Base-by-base conservation (phyloP, 176 grass and related monocot genomes). In the Triticum urartu region DNA sequence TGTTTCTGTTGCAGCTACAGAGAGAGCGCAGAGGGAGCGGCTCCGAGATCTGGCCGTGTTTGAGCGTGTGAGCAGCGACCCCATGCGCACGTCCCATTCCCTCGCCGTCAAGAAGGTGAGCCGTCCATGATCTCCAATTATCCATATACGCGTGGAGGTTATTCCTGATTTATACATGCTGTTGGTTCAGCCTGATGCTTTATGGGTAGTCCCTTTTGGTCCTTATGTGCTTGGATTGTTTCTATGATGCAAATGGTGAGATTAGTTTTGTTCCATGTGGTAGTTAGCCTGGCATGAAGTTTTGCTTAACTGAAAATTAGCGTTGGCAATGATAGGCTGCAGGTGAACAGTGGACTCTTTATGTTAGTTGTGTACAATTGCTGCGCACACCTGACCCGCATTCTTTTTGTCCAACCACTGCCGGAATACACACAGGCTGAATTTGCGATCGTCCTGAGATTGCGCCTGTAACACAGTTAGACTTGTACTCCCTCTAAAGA, bases 41-140 rank as follows among this genome's bases (percentile, higher is more conserved):
- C 78, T 98, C n/a, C 92, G 95, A 88, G 95, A 98, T 71, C 79
- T 98, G 21, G 85, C 91, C 7, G 64, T 92, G 73, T 93, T 94
- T n/a, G 95, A 98, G 87, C 78, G 95, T 59, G 76, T 91, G 64
- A 39, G 67, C 39, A 82, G 91, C 26, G 77, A 98, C 82, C 87
- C 84, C 9, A 33, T 26, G 36, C 88, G 88, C 82, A 95, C 93
- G 28, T 95, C 95, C 78, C 81, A 88, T 42, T 68, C 65, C 58
- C 84, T 95, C 18, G 95, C 95, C 61, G 91, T 98, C 78, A 98
- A 95, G 70, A 98, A 98, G 90, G 95, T 98, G 76, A 88, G 84
- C 30, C 39, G 7, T 86, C 66, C 68, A 77, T 71, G 68, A 54
- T 79, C 72, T 60, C 32, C 11, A 20, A 40, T 68, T 68, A 54